Conservation (phyloP, 1,284 basidiomycete genomes). For the Boletus subluridellus region DNA sequence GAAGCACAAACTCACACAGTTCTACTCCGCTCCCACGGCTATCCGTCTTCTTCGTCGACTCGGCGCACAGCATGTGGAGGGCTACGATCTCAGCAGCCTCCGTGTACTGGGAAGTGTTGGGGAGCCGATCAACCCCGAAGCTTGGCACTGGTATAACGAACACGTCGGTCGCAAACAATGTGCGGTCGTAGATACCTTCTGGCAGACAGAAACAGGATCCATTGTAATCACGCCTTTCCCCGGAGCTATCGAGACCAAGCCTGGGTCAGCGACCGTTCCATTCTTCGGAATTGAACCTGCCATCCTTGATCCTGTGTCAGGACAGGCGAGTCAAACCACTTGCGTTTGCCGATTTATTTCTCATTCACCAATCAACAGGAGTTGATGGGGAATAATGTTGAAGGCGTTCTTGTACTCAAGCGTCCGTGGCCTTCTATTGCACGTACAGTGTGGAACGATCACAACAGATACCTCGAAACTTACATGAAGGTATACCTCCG, state of each 20-base stretch:
- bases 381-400: slow-evolving; percentile 78
- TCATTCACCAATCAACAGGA: slow-evolving; percentile 40
- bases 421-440: slow-evolving; percentile 95
- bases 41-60: slow-evolving; percentile 90
- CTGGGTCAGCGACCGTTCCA: slow-evolving; percentile 93
- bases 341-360: background rate
- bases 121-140: slow-evolving; percentile 99
- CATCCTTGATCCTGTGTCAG: slow-evolving; percentile 82
- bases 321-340: slow-evolving; percentile 41
- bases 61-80: slow-evolving; percentile 83
- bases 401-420: slow-evolving; percentile 88
- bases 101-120: slow-evolving; percentile 92
- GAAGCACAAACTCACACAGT: slow-evolving; percentile 91
- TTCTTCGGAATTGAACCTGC: slow-evolving; percentile 95
- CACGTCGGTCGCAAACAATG: slow-evolving; percentile 87
- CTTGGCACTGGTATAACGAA: slow-evolving; percentile 99
- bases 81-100: slow-evolving; percentile 79
- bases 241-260: slow-evolving; percentile 93
- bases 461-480: slow-evolving; percentile 88
- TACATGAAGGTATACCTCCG: slow-evolving; percentile 70
- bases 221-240: slow-evolving; percentile 95
- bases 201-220: slow-evolving; percentile 98
- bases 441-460: slow-evolving; percentile 91
- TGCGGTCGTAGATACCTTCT: slow-evolving; percentile 95
- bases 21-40: slow-evolving; percentile 91